These are phyloP conservation scores for Pseudoturritis turrita DNA, from an alignment of 345 rosid genomes.

Conservation along the genomic window DNA sequence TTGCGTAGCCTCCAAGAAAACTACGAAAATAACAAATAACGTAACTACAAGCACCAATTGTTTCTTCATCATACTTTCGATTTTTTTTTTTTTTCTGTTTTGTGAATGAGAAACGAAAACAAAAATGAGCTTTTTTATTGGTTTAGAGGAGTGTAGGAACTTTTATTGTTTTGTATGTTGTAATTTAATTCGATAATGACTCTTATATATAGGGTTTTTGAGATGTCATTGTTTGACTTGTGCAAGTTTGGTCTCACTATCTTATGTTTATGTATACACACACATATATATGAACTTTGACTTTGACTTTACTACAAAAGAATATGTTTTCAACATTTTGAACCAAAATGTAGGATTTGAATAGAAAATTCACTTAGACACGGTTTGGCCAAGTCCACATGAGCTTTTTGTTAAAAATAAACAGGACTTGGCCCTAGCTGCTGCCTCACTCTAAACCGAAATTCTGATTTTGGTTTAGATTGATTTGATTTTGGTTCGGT, in stretches of 20 bases:
- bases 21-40: constrained; percentile 10
- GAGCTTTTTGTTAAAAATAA: neutral
- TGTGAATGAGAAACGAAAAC: neutral
- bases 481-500: neutral
- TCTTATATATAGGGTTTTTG: constrained; percentile 16
- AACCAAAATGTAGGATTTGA: constrained; percentile 5
- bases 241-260: constrained; percentile 15
- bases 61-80: constrained; percentile 20
- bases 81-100: neutral
- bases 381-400: constrained; percentile 35
- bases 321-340: constrained; percentile 21
- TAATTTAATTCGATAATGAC: constrained; percentile 7
- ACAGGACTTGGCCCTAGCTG: constrained; percentile 9
- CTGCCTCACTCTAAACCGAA: neutral
- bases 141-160: neutral
- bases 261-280: constrained; percentile 18
- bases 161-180: constrained; percentile 9
- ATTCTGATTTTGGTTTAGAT: neutral
- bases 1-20: constrained; percentile 19
- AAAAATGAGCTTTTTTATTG: constrained; percentile 12
- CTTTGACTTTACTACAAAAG: constrained; percentile 28
- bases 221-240: constrained; percentile 33
- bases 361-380: constrained; percentile 21
- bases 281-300: constrained; percentile 23
- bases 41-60: constrained; percentile 12